A percentile compares a stretch with the other conserved stretches of the same genome.
Conservation (phyloP, 139 green algal genomes). For the Zygnema cylindricum region DNA sequence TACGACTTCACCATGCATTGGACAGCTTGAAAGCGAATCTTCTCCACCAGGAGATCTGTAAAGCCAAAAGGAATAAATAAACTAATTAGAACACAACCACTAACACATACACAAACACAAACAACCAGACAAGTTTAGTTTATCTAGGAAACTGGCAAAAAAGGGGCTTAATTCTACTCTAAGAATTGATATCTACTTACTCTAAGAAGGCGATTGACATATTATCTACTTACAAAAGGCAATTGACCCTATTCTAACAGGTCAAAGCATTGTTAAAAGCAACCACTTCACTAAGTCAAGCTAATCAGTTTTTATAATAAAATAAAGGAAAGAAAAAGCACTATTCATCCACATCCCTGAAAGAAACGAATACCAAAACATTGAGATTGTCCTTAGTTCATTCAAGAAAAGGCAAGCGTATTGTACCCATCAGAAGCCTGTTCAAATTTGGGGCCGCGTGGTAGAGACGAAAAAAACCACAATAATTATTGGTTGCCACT, state of each 20-base stretch:
- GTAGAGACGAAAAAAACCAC: conserved; percentile 44
- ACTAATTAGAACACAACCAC: neutral
- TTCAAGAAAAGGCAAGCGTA: neutral
- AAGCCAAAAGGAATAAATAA: conserved; percentile 7
- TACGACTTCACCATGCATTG: conserved; percentile 52
- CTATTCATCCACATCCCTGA: neutral
- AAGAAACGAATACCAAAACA: neutral
- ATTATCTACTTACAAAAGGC: too few relatives aligned
- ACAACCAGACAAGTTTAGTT: too few relatives aligned
- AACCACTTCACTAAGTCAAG: neutral
- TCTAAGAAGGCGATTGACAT: too few relatives aligned
- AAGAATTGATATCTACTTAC: too few relatives aligned
- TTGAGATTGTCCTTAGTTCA: neutral
- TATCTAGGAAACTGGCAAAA: too few relatives aligned
- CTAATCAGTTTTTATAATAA: conserved; percentile 1
- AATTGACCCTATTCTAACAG: too few relatives aligned
- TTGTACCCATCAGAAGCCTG: conserved; percentile 40
- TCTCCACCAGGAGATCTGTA: conserved; percentile 57
- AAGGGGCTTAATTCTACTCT: too few relatives aligned
- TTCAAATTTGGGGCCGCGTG: conserved; percentile 43
- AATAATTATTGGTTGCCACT: conserved; percentile 36
- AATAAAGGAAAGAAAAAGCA: neutral
- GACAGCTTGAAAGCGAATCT: conserved; percentile 46
- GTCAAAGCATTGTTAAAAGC: too few relatives aligned
- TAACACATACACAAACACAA: neutral